Evolutionary conservation across 768 basidiomycete genomes (phyloP).

Genomic region (Filobasidium wieringae): DNA sequence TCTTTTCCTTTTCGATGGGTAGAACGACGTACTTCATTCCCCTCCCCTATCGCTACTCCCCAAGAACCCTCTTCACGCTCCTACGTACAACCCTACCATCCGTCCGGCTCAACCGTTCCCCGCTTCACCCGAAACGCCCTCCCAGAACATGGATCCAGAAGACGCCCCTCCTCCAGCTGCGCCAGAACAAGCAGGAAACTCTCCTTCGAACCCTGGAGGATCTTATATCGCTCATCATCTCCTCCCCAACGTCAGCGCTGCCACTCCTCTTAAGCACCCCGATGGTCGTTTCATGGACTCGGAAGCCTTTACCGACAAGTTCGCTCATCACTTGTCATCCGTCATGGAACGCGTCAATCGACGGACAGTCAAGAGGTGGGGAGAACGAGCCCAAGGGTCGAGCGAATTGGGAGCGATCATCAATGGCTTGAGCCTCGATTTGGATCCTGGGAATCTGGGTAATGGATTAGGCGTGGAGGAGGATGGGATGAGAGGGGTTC

Average conservation of each 20-base stretch:
- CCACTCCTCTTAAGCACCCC: slow-evolving; percentile 76
- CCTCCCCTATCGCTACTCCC: slow-evolving; percentile 82
- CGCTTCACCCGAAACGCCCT: slow-evolving; percentile 14
- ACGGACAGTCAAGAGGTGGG: slow-evolving; percentile 84
- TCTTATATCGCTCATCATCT: slow-evolving; percentile 38
- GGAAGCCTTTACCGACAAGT: slow-evolving; percentile 90
- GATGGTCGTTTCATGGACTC: slow-evolving; percentile 95
- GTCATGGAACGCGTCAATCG: slow-evolving; percentile 95
- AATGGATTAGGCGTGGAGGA: slow-evolving; percentile 49
- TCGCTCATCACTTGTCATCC: slow-evolving; percentile 77
- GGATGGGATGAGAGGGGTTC: slow-evolving; percentile 19
- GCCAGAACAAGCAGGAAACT: background rate
- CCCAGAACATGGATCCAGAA: background rate
- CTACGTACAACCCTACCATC: slow-evolving; percentile 78
- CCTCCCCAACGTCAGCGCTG: slow-evolving; percentile 77
- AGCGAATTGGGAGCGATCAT: slow-evolving; percentile 80
- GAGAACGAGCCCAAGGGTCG: slow-evolving; percentile 79
- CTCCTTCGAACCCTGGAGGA: too few species aligned
- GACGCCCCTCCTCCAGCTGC: background rate
- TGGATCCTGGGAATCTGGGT: slow-evolving; percentile 42
- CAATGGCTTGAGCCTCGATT: slow-evolving; percentile 81
- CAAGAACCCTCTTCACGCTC: slow-evolving; percentile 90
- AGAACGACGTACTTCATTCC: slow-evolving; percentile 87
- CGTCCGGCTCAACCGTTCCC: slow-evolving; percentile 16
- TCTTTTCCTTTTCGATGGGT: too few species aligned